Evolutionary conservation across 192 early-diverging fungal species (phyloP).

Genomic region (Gorgonomyces haynaldii): DNA sequence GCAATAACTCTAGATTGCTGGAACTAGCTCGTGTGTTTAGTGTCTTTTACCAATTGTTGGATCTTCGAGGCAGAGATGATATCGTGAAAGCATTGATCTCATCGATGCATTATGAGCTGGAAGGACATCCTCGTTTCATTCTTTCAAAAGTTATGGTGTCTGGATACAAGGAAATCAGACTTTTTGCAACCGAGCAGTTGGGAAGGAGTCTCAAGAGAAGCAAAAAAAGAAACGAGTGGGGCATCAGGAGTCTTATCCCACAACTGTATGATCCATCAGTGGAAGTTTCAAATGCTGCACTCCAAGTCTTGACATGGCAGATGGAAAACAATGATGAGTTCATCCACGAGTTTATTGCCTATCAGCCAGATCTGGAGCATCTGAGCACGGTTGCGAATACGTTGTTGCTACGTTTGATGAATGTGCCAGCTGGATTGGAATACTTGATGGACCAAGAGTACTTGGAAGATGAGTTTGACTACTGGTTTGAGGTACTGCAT

Average conservation of each 20-base stretch:
- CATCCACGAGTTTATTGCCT: conserved; percentile 56
- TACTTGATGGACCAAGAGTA: conserved; percentile 61
- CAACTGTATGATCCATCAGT: conserved; percentile 66
- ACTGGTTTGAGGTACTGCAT: conserved; percentile 64
- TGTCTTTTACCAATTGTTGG: conserved; percentile 64
- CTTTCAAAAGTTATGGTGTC: conserved; percentile 77
- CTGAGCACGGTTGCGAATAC: conserved; percentile 58
- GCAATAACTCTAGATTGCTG: conserved; percentile 66
- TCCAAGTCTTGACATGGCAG: conserved; percentile 52
- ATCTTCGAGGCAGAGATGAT: conserved; percentile 66
- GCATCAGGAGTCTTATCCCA: background rate
- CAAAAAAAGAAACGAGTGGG: conserved; percentile 48
- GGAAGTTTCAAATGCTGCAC: conserved; percentile 61
- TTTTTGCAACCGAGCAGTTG: conserved; percentile 63
- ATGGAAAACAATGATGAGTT: conserved; percentile 53
- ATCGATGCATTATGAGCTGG: conserved; percentile 62
- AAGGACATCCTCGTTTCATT: conserved; percentile 68
- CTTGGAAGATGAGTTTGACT: conserved; percentile 62
- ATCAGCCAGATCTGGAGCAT: conserved; percentile 62
- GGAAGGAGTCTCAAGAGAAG: conserved; percentile 62
- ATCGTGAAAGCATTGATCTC: conserved; percentile 60
- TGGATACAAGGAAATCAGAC: conserved; percentile 64
- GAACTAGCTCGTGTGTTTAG: no score
- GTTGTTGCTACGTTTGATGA: conserved; percentile 53
- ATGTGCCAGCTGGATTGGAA: conserved; percentile 57